Base-by-base conservation (phyloP, 2,329 filamentous ascomycete species). In the Botrytis tulipae region DNA sequence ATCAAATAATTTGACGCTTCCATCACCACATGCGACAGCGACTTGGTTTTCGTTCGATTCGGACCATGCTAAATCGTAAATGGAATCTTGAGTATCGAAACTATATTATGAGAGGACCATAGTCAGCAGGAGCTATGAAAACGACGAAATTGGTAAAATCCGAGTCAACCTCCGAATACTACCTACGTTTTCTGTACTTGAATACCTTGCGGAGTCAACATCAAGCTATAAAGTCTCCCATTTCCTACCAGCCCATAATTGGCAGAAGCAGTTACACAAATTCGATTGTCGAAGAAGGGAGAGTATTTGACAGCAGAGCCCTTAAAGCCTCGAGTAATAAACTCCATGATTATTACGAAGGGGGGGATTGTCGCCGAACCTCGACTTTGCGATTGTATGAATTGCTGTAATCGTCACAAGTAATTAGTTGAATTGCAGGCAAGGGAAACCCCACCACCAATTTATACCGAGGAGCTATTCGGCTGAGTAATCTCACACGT, bases 191-290 rank as follows among this genome's bases (percentile, higher is more conserved):
- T 97, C 82, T 97, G 91, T 68, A 94, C 89, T 71, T 92, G 90
- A 73, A 98, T 92, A 16, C 96, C 96, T 74, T 93, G 89, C 0
- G 93, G 87, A 5, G 94, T 97, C 76, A 99, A 84, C 44, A 91
- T 92, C 40, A 98, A 86, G 73, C 95, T 90, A 81, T 93, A 98
- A 1, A 98, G 84, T 61, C 95, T 90, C 18, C 96, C 96, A 85
- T 99, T 99, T 66, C 96, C 96, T 51, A 99, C 95, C 57, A 99
- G 92, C 57, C 96, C 96, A 84, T 96, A 99, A 86, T 99, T 98
- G 76, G 95, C 90, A n/a, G 94, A 92, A 1, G 93, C 88, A 44
- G 93, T 93, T 79, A 98, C 94, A 73, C 95, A 95, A 76, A 99
- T 90, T 76, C 95, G 91, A 77, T 93, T 96, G 85, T 98, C 96